Conservation (phyloP, 306 rosid species). For the Lotus japonicus region DNA sequence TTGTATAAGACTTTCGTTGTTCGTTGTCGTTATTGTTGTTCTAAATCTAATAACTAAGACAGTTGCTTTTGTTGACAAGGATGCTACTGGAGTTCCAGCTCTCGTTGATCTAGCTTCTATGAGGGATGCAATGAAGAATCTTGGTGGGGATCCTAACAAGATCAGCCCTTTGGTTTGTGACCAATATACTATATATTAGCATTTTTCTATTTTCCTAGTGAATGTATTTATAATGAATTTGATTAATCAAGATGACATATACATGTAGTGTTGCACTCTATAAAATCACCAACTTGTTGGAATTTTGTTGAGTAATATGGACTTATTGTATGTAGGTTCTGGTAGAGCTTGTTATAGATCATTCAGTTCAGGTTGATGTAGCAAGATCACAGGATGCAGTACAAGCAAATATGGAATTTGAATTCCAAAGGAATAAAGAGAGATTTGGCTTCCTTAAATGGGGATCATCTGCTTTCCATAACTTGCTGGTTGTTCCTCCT, state of each 20-base stretch:
- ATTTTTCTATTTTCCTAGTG: background rate
- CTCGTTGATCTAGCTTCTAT: slow-evolving; percentile 73
- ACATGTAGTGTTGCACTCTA: too few relatives aligned
- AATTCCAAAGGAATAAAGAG: slow-evolving; percentile 54
- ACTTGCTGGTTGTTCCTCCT: slow-evolving; percentile 62
- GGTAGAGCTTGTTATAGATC: slow-evolving; percentile 71
- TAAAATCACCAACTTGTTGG: too few relatives aligned
- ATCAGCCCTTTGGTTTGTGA: slow-evolving; percentile 55
- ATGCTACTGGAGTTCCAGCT: slow-evolving; percentile 68
- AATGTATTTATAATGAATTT: too few relatives aligned
- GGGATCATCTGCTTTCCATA: slow-evolving; percentile 60
- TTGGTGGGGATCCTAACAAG: slow-evolving; percentile 67
- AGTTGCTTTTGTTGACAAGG: slow-evolving; percentile 33
- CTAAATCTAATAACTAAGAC: too few relatives aligned
- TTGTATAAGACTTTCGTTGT: too few relatives aligned
- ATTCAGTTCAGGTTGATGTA: slow-evolving; percentile 69
- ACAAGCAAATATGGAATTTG: slow-evolving; percentile 55
- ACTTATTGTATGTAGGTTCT: slow-evolving; percentile 42
- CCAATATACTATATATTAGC: background rate
- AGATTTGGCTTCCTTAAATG: slow-evolving; percentile 70
- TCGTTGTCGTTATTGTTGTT: too few relatives aligned
- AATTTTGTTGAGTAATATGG: background rate
- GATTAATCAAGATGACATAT: too few relatives aligned
- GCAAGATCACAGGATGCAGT: slow-evolving; percentile 63
- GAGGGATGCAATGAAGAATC: slow-evolving; percentile 73